phyloP scores from a whole-genome alignment of 78 protist genomes.

The Planoprotostelium fungivorum region DNA sequence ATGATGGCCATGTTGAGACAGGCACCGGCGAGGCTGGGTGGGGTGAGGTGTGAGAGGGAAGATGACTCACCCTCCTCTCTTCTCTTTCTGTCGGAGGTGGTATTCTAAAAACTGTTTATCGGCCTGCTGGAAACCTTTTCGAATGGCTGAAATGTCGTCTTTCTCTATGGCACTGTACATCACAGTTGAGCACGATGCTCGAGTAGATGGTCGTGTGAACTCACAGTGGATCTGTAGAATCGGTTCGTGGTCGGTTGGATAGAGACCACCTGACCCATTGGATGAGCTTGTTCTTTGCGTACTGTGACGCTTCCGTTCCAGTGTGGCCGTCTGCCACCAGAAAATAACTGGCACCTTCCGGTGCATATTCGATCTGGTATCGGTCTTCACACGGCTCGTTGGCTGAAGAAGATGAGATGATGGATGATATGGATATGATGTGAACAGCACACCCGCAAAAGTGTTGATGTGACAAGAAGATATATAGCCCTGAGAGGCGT shows the following conservation, averaged over 20 bases:
- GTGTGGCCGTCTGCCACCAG: not conserved
- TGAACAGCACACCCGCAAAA: too few species aligned
- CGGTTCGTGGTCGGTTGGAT: not conserved
- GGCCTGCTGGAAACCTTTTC: not conserved
- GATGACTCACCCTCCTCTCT: not conserved
- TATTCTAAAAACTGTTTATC: not conserved
- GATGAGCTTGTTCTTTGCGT: not conserved
- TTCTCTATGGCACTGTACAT: not conserved
- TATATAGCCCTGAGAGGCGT: too few species aligned
- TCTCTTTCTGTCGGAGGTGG: not conserved
- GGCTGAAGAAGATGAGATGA: not conserved
- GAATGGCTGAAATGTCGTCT: not conserved
- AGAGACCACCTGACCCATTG: not conserved
- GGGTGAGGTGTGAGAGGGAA: too few species aligned
- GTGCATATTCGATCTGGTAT: not conserved
- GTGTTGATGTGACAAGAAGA: too few species aligned
- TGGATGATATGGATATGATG: not conserved
- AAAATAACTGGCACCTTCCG: not conserved
- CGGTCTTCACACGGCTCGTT: not conserved
- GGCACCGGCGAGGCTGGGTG: conserved; percentile 3
- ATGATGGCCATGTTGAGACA: conserved; percentile 2
- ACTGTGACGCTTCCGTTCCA: not conserved
- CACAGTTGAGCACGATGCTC: not conserved
- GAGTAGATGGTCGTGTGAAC: not conserved
- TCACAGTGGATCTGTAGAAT: not conserved